These are phyloP conservation scores for Malus sieversii DNA, from an alignment of 306 rosid genomes.

Conservation along the genomic window DNA sequence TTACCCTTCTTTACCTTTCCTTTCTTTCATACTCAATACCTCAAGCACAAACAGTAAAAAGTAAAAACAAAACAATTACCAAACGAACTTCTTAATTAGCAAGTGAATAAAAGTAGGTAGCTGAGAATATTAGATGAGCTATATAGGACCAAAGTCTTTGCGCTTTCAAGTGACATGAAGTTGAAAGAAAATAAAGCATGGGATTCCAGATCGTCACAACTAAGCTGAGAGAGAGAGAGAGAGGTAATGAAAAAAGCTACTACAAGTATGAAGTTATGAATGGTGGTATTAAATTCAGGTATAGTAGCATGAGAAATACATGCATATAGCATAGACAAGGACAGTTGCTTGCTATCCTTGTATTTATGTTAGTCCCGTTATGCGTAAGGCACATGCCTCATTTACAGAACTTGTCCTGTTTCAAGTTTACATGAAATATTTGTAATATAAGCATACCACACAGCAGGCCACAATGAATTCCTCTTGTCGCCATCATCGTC, in stretches of 20 bases:
- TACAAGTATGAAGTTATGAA: neutral
- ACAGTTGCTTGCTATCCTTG: constrained; percentile 60
- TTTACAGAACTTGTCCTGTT: constrained; percentile 72
- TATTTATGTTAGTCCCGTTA: constrained; percentile 54
- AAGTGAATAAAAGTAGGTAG: neutral
- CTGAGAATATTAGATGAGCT: constrained; percentile 2
- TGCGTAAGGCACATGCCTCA: constrained; percentile 61
- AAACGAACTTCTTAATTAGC: neutral
- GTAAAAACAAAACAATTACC: neutral
- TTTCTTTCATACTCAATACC: neutral
- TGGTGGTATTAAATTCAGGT: constrained; percentile 56
- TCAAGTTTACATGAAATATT: constrained; percentile 32
- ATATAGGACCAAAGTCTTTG: constrained; percentile 2
- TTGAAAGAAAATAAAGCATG: constrained; percentile 29
- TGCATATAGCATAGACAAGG: constrained; percentile 58
- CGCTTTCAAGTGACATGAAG: constrained; percentile 20
- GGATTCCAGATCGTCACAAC: constrained; percentile 35
- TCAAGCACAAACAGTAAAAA: neutral
- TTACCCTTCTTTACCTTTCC: neutral
- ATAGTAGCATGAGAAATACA: constrained; percentile 23
- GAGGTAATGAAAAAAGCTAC: neutral
- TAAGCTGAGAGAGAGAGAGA: neutral
- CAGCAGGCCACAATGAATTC: neutral
- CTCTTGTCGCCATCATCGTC: constrained; percentile 10
- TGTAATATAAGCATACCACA: neutral